phyloP scores from a whole-genome alignment of 2,329 filamentous ascomycete species.

The Colletotrichum acutatum region DNA sequence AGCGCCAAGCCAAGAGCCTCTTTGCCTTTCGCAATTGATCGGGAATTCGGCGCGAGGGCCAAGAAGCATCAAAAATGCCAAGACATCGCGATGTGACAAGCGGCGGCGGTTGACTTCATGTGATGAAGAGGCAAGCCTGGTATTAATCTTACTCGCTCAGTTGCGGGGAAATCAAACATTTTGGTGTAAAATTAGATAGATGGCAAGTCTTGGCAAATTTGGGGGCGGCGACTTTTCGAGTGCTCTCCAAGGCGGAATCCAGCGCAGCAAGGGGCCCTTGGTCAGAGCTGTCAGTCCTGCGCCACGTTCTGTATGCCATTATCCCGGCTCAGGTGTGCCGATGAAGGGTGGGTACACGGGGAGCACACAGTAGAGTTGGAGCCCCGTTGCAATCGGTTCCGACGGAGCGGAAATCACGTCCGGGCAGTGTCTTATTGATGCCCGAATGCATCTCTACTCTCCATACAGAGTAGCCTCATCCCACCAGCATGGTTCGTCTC shows the following conservation, averaged over 20 bases:
- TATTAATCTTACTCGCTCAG: constrained; percentile 9
- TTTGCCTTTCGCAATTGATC: neutral
- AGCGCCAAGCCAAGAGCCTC: constrained; percentile 6
- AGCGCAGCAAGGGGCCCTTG: neutral
- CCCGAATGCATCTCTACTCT: neutral
- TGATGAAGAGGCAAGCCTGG: neutral
- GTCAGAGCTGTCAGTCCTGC: constrained; percentile 9
- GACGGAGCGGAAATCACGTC: constrained; percentile 5
- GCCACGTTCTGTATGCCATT: neutral
- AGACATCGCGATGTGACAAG: constrained; percentile 16
- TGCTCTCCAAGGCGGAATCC: constrained; percentile 6
- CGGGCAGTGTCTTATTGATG: neutral
- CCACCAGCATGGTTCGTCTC: constrained; percentile 23
- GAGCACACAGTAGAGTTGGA: neutral
- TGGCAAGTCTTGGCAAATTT: constrained; percentile 18
- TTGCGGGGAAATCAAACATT: constrained; percentile 25
- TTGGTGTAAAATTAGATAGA: constrained; percentile 19
- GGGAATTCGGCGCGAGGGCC: constrained; percentile 4
- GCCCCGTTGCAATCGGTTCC: constrained; percentile 10
- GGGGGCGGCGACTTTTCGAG: neutral
- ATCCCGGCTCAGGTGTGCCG: constrained; percentile 1
- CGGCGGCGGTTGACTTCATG: constrained; percentile 1
- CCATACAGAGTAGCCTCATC: neutral
- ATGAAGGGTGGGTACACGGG: neutral
- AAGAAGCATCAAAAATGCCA: constrained; percentile 4